These are phyloP conservation scores for Geum urbanum DNA, from an alignment of 306 rosid genomes.

Conservation along the genomic window DNA sequence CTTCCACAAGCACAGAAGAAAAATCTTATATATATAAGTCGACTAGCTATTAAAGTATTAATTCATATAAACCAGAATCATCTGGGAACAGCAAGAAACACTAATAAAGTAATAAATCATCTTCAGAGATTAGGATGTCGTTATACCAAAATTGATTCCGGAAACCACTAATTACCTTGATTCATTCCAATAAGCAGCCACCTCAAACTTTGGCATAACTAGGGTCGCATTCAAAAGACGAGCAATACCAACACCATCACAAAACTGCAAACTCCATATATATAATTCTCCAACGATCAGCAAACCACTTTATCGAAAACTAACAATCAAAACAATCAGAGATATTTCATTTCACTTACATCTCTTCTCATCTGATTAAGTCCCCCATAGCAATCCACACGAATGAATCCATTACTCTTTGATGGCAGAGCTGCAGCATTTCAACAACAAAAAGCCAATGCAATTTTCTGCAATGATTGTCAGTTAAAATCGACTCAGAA, in stretches of 20 bases:
- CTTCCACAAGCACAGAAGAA: background rate
- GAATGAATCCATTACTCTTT: conserved; percentile 69
- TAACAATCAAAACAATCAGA: too few relatives aligned
- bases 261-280: conserved; percentile 50
- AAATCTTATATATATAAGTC: too few relatives aligned
- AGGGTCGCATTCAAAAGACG: conserved; percentile 78
- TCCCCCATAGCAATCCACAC: conserved; percentile 95
- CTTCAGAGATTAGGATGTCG: background rate
- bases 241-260: conserved; percentile 93
- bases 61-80: background rate
- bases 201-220: conserved; percentile 89
- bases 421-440: conserved; percentile 76
- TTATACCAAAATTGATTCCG: background rate
- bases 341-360: conserved; percentile 39
- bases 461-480: conserved; percentile 80
- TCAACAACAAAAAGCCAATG: conserved; percentile 60
- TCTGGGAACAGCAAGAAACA: background rate
- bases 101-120: too few relatives aligned
- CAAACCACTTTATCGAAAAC: conserved; percentile 18
- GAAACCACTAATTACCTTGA: conserved; percentile 50
- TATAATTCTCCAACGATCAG: conserved; percentile 17
- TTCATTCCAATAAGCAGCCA: conserved; percentile 92
- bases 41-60: background rate
- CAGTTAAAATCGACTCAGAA: conserved; percentile 64
- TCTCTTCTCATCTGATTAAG: conserved; percentile 98